A percentile compares a stretch with the other conserved stretches of the same genome.
Conservation (phyloP, 352 stramenopile species). For the Phytophthora hybrid region DNA sequence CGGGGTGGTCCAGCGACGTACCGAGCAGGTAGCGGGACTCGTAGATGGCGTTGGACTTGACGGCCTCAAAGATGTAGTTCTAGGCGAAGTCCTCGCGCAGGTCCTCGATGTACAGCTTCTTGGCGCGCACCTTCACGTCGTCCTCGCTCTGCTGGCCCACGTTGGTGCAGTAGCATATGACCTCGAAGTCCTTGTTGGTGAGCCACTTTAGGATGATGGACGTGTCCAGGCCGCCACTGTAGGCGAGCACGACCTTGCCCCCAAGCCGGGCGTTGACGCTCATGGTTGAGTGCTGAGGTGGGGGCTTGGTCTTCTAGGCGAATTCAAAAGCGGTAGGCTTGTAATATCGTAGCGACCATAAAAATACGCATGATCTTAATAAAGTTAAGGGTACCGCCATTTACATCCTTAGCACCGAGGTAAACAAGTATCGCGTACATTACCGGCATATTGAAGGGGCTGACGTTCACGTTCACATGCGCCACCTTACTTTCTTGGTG, state of each 20-base stretch:
- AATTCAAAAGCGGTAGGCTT: conserved; percentile 60
- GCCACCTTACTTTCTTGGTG: too few relatives aligned
- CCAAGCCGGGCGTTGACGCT: conserved; percentile 74
- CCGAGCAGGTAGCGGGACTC: conserved; percentile 97
- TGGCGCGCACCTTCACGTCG: conserved; percentile 94
- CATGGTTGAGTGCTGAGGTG: conserved; percentile 45
- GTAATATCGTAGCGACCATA: too few relatives aligned
- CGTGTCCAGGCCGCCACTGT: conserved; percentile 98
- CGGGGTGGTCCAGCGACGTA: conserved; percentile 97
- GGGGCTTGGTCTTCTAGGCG: conserved; percentile 30
- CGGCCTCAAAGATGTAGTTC: conserved; percentile 93
- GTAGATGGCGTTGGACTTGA: conserved; percentile 98
- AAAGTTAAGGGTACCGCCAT: too few relatives aligned
- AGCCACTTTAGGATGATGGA: conserved; percentile 99
- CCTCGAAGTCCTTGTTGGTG: conserved; percentile 97
- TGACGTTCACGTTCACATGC: too few relatives aligned
- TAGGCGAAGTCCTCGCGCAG: conserved; percentile 97
- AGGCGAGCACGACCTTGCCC: conserved; percentile 96
- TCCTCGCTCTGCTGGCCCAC: conserved; percentile 97
- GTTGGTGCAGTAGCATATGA: conserved; percentile 99
- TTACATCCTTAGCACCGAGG: too few relatives aligned
- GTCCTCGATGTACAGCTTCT: conserved; percentile 96
- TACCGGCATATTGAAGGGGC: too few relatives aligned
- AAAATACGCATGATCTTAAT: too few relatives aligned
- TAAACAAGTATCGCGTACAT: too few relatives aligned